A percentile compares a stretch with the other conserved stretches of the same genome.
Conservation (phyloP, 371 early-diverging fungal species). For the Caulochytrium protostelioides region DNA sequence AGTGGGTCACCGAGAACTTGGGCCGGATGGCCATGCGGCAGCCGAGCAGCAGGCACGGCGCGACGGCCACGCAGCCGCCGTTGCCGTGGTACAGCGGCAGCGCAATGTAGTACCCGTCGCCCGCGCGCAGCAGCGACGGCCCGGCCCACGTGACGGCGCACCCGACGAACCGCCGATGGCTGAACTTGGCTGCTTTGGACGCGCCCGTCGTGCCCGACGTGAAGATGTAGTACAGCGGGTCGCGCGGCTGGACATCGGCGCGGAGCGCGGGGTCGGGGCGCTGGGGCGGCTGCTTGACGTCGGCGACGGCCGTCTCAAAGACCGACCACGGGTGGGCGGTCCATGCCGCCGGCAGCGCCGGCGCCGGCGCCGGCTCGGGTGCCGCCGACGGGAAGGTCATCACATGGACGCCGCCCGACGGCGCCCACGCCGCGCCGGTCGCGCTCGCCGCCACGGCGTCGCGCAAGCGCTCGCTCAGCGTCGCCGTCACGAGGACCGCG, state of each 20-base stretch:
- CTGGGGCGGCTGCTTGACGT: no score
- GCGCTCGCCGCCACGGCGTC: no score
- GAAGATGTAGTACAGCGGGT: conserved; percentile 9
- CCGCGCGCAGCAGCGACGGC: conserved; percentile 2
- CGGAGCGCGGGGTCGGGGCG: no score
- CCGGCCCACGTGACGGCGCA: conserved; percentile 8
- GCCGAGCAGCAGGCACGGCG: conserved; percentile 7
- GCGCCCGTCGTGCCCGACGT: conserved; percentile 10
- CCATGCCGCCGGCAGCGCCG: no score
- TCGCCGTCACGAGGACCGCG: conserved; percentile 2
- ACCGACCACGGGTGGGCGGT: no score
- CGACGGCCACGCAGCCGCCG: conserved; percentile 8
- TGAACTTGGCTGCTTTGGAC: conserved; percentile 13
- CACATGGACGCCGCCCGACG: no score
- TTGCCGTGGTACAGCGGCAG: conserved; percentile 11
- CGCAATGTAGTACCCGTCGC: conserved; percentile 8
- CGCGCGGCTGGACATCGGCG: background rate
- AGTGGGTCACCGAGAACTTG: conserved; percentile 10
- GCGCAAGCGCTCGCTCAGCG: no score
- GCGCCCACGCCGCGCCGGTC: no score
- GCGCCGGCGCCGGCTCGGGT: no score
- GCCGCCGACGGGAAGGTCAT: no score
- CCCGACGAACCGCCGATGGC: conserved; percentile 8
- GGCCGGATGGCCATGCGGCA: conserved; percentile 5
- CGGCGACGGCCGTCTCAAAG: no score